Conservation (phyloP, 2,329 filamentous ascomycete species). For the Trichoderma sp. region DNA sequence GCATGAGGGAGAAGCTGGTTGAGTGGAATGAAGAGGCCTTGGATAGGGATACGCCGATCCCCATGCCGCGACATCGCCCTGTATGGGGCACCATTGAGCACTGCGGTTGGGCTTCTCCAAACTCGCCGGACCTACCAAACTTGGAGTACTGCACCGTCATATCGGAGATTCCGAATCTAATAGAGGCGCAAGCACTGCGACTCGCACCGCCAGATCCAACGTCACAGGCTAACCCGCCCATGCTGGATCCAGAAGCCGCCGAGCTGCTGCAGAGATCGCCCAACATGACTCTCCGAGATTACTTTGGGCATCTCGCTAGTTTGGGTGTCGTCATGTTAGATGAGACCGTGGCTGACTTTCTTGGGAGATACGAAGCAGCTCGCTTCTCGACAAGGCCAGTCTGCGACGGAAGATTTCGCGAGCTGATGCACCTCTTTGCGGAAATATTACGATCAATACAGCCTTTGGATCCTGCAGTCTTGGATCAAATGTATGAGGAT, state of each 20-base stretch:
- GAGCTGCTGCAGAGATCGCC: conserved; percentile 71
- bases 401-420: conserved; percentile 70
- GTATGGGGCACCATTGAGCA: conserved; percentile 87
- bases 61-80: conserved; percentile 55
- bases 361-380: conserved; percentile 78
- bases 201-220: conserved; percentile 65
- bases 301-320: conserved; percentile 70
- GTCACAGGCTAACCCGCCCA: conserved; percentile 45
- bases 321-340: conserved; percentile 63
- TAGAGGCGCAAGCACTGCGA: conserved; percentile 91
- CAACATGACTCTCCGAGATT: conserved; percentile 77
- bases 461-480: conserved; percentile 58
- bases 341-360: conserved; percentile 62
- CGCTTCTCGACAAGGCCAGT: conserved; percentile 77
- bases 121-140: conserved; percentile 72
- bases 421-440: conserved; percentile 83
- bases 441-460: conserved; percentile 78
- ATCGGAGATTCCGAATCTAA: conserved; percentile 81
- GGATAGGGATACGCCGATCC: conserved; percentile 47
- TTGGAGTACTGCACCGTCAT: conserved; percentile 84
- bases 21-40: conserved; percentile 31
- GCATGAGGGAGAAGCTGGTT: conserved; percentile 12
- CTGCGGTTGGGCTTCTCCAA: conserved; percentile 84
- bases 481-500: conserved; percentile 43
- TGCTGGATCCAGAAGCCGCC: conserved; percentile 69